A percentile compares a stretch with the other conserved stretches of the same genome.
Conservation (phyloP, 75 land plant genomes). For the Azolla pinnata region DNA sequence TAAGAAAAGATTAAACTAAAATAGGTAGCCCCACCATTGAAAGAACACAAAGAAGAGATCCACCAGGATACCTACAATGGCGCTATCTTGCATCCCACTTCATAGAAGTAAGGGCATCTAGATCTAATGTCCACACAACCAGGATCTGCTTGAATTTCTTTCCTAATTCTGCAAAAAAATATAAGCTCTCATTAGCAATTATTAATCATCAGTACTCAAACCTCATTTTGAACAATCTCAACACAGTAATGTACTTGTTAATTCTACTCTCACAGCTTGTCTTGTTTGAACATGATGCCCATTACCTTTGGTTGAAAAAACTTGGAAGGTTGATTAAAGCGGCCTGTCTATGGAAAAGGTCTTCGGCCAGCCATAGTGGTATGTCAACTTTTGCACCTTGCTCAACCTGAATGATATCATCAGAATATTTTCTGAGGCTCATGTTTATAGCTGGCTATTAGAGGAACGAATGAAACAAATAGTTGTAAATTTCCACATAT, state of each 20-base stretch:
- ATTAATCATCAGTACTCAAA: too few species aligned
- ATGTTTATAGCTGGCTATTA: too few species aligned
- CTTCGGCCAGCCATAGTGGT: conserved; percentile 85
- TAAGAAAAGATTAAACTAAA: neutral
- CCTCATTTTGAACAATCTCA: too few species aligned
- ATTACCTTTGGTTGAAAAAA: conserved; percentile 60
- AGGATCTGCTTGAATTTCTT: conserved; percentile 87
- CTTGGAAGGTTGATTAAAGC: conserved; percentile 48
- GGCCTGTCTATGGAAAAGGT: conserved; percentile 54
- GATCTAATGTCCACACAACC: conserved; percentile 67
- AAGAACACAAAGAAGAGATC: neutral
- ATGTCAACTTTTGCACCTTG: conserved; percentile 72
- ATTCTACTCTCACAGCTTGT: too few species aligned
- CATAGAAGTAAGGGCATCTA: conserved; percentile 77
- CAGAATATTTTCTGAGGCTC: too few species aligned
- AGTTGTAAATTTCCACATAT: too few species aligned
- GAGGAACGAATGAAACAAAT: too few species aligned
- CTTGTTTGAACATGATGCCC: too few species aligned
- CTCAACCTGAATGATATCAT: conserved; percentile 69
- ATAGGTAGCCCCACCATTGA: neutral
- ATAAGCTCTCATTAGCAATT: too few species aligned
- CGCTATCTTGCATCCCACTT: conserved; percentile 72
- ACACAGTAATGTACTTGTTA: neutral
- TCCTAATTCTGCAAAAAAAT: conserved; percentile 35
- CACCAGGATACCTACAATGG: conserved; percentile 72